phyloP scores from a whole-genome alignment of 2,329 filamentous ascomycete genomes.

The Sporothrix schenckii region DNA sequence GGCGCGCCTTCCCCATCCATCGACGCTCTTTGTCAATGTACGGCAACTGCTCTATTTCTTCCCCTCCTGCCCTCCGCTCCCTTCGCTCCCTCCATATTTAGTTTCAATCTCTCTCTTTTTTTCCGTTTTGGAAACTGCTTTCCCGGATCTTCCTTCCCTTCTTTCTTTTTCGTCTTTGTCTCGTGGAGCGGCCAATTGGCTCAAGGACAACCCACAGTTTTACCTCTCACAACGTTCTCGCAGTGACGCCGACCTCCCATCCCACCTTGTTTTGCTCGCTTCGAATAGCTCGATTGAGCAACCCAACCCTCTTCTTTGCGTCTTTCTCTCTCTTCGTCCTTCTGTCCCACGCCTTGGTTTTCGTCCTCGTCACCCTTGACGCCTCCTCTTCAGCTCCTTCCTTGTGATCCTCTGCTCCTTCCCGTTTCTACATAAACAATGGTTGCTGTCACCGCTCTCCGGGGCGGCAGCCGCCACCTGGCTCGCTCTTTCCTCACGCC shows the following conservation, averaged over 20 bases:
- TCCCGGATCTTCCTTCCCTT: slow-evolving; percentile 21
- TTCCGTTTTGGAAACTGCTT: neutral
- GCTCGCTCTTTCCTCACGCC: slow-evolving; percentile 28
- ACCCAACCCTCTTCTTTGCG: neutral
- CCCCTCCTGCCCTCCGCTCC: slow-evolving; percentile 9
- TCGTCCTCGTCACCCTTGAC: slow-evolving; percentile 6
- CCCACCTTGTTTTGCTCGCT: slow-evolving; percentile 26
- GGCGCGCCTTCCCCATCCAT: slow-evolving; percentile 24
- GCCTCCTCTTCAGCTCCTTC: slow-evolving; percentile 6
- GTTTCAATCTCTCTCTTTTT: slow-evolving; percentile 13
- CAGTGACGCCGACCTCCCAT: neutral
- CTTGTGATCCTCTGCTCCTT: neutral
- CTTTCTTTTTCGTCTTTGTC: neutral
- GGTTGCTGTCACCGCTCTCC: slow-evolving; percentile 33
- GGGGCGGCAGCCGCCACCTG: slow-evolving; percentile 30
- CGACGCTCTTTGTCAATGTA: slow-evolving; percentile 19
- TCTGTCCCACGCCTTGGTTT: neutral
- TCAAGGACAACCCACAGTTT: neutral
- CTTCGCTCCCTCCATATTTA: slow-evolving; percentile 23
- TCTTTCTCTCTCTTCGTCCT: neutral
- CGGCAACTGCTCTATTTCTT: neutral
- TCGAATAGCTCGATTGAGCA: slow-evolving; percentile 32
- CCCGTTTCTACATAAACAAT: slow-evolving; percentile 32
- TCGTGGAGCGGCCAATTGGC: slow-evolving; percentile 16
- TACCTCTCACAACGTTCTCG: slow-evolving; percentile 2